phyloP scores from a whole-genome alignment of 1,284 basidiomycete genomes.

The Agroathelia rolfsii region DNA sequence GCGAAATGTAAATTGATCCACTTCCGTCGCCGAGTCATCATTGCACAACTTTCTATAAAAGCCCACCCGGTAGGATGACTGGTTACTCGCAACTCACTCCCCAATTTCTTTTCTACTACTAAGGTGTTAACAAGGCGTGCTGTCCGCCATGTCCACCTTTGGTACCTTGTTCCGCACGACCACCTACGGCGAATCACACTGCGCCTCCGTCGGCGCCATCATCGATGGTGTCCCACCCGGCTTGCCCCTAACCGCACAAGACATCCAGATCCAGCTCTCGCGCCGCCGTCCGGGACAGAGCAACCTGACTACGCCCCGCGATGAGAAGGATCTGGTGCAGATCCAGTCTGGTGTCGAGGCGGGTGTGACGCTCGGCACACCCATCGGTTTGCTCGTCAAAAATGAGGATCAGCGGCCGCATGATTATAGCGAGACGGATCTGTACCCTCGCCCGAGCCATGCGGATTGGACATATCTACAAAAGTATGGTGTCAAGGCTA shows the following conservation, averaged over 20 bases:
- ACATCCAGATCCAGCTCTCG: slow-evolving; percentile 90
- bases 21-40: no score
- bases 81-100: no score
- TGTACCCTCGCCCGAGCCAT: slow-evolving; percentile 94
- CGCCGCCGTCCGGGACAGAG: slow-evolving; percentile 93
- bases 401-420: slow-evolving; percentile 99
- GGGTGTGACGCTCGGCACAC: slow-evolving; percentile 93
- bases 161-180: slow-evolving; percentile 88
- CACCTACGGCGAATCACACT: slow-evolving; percentile 97
- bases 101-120: no score
- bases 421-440: slow-evolving; percentile 97
- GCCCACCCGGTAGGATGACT: no score
- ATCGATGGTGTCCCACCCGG: slow-evolving; percentile 96
- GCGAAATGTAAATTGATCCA: no score
- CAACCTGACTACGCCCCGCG: slow-evolving; percentile 92
- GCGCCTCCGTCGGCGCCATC: slow-evolving; percentile 94
- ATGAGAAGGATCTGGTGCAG: slow-evolving; percentile 93
- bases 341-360: slow-evolving; percentile 93
- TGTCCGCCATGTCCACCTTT: slow-evolving; percentile 77
- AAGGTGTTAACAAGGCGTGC: no score
- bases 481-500: slow-evolving; percentile 97
- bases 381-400: slow-evolving; percentile 90
- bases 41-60: no score
- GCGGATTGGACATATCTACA: slow-evolving; percentile 98
- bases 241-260: slow-evolving; percentile 67